Conservation (phyloP, 306 rosid species). For the Trifolium pratense region DNA sequence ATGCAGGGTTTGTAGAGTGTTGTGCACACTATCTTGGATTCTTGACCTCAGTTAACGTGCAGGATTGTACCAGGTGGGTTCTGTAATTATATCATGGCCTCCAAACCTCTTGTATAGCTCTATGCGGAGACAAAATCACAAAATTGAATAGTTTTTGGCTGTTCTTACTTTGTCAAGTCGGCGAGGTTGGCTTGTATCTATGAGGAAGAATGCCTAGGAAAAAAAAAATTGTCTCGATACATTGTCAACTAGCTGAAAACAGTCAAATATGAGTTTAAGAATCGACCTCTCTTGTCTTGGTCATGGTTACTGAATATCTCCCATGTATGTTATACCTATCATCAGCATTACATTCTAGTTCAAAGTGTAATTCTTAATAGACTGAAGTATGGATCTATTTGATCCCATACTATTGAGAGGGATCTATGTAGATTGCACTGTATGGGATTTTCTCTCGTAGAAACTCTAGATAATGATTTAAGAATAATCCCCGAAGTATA, state of each 20-base stretch:
- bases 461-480: background rate
- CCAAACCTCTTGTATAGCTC: conserved; percentile 47
- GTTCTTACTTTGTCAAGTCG: conserved; percentile 28
- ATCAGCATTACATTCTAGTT: conserved; percentile 19
- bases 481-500: background rate
- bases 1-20: conserved; percentile 34
- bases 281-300: conserved; percentile 10
- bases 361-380: conserved; percentile 28
- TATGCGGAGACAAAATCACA: conserved; percentile 39
- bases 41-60: conserved; percentile 28
- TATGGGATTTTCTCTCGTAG: conserved; percentile 17
- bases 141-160: conserved; percentile 30
- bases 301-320: conserved; percentile 23
- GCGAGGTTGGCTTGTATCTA: conserved; percentile 20
- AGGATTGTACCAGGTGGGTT: conserved; percentile 38
- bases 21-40: conserved; percentile 37
- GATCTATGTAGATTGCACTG: conserved; percentile 19
- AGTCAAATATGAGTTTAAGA: conserved; percentile 20
- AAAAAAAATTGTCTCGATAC: background rate
- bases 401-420: background rate
- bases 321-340: conserved; percentile 13
- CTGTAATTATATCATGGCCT: conserved; percentile 30
- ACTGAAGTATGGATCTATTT: conserved; percentile 3
- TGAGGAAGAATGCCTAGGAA: conserved; percentile 30
- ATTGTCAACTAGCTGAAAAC: background rate